Evolutionary conservation across 768 basidiomycete species (phyloP).

Genomic region (Tremella mesenterica): DNA sequence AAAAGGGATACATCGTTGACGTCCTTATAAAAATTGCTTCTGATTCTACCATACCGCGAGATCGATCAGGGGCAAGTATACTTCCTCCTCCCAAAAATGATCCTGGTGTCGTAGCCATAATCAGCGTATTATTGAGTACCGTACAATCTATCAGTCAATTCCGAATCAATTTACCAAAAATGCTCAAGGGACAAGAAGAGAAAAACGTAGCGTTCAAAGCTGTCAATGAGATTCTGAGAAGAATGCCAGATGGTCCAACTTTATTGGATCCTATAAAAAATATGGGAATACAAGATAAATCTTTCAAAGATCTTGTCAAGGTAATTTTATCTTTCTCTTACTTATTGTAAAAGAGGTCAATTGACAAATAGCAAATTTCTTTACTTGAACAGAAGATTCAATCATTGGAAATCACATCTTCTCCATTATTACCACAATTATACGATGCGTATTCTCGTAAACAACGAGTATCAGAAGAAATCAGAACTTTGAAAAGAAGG

Average conservation of each 20-base stretch:
- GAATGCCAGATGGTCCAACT: slow-evolving; percentile 78
- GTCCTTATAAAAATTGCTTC: slow-evolving; percentile 73
- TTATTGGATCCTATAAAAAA: slow-evolving; percentile 85
- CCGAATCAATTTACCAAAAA: slow-evolving; percentile 81
- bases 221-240: slow-evolving; percentile 77
- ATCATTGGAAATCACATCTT: slow-evolving; percentile 66
- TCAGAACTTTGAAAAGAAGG: slow-evolving; percentile 66
- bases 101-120: slow-evolving; percentile 73
- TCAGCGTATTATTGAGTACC: slow-evolving; percentile 80
- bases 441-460: slow-evolving; percentile 75
- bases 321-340: slow-evolving; percentile 46
- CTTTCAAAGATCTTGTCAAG: slow-evolving; percentile 76
- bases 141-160: slow-evolving; percentile 78
- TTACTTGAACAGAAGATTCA: slow-evolving; percentile 79
- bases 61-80: slow-evolving; percentile 54
- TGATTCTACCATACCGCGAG: slow-evolving; percentile 55
- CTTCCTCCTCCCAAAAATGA: slow-evolving; percentile 63
- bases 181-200: slow-evolving; percentile 64
- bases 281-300: slow-evolving; percentile 92
- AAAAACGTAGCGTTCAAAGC: slow-evolving; percentile 84
- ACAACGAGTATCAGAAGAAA: slow-evolving; percentile 48
- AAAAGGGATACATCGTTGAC: slow-evolving; percentile 86
- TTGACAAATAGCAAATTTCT: slow-evolving; percentile 66
- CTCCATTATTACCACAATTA: slow-evolving; percentile 66
- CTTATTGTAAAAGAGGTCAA: background rate